Conservation (phyloP, 352 stramenopile species). For the Phytopythium ostracodes region DNA sequence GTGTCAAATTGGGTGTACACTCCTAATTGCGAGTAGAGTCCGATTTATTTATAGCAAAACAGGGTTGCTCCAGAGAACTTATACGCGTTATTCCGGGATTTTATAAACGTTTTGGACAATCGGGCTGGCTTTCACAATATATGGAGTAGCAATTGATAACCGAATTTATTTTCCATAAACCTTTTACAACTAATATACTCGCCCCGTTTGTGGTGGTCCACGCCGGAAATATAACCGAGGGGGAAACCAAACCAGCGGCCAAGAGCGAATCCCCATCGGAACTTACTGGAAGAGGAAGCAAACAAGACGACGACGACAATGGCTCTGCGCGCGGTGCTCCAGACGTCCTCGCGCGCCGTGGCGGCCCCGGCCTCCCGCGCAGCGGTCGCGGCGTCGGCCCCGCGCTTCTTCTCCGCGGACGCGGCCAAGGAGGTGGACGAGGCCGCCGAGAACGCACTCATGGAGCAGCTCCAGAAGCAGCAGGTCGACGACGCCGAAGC, state of each 20-base stretch:
- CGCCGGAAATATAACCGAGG: no score
- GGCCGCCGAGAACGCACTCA: slow-evolving; percentile 5
- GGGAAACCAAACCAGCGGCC: not conserved
- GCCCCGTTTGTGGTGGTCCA: no score
- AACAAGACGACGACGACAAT: slow-evolving; percentile 15
- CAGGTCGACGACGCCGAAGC: not conserved
- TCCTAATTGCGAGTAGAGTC: no score
- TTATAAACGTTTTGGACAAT: no score
- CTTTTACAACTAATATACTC: no score
- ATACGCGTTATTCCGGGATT: no score
- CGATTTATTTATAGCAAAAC: no score
- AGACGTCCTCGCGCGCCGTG: slow-evolving; percentile 29
- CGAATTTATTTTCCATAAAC: no score
- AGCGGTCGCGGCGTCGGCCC: slow-evolving; percentile 5
- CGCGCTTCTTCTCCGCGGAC: slow-evolving; percentile 9
- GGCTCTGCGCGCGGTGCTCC: slow-evolving; percentile 39
- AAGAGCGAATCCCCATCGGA: not conserved
- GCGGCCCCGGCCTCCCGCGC: slow-evolving; percentile 14
- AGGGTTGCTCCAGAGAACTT: no score
- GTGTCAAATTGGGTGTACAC: no score
- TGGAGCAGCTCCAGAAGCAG: slow-evolving; percentile 3
- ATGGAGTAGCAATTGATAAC: no score
- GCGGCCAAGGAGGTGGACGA: slow-evolving; percentile 2
- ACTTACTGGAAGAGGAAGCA: not conserved
- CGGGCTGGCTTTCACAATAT: no score